These are phyloP conservation scores for Aristolochia californica DNA, from an alignment of 164 flowering plant genomes.

Conservation along the genomic window DNA sequence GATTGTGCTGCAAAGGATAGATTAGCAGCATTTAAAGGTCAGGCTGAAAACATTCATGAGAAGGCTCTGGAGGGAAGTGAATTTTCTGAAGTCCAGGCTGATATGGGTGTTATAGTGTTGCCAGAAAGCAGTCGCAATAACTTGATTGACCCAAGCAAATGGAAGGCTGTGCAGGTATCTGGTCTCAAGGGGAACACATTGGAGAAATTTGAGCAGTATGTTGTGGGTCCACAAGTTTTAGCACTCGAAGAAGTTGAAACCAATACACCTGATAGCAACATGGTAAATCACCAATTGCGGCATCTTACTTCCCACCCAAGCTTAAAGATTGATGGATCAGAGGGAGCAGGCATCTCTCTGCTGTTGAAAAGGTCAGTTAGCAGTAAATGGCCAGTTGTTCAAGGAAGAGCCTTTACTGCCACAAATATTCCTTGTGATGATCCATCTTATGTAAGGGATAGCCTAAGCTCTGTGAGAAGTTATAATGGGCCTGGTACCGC, in stretches of 20 bases:
- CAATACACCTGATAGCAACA: constrained; percentile 11
- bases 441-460: constrained; percentile 55
- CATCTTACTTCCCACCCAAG: constrained; percentile 15
- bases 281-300: constrained; percentile 17
- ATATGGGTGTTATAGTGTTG: constrained; percentile 10
- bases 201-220: constrained; percentile 27
- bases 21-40: constrained; percentile 8
- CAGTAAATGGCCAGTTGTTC: constrained; percentile 61
- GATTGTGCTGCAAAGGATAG: constrained; percentile 36
- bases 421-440: constrained; percentile 49
- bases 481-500: constrained; percentile 18
- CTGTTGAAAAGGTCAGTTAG: constrained; percentile 64
- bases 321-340: constrained; percentile 35
- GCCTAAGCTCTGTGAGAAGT: constrained; percentile 13
- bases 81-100: constrained; percentile 8
- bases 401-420: constrained; percentile 53
- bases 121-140: constrained; percentile 15
- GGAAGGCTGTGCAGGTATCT: constrained; percentile 13
- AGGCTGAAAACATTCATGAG: background rate
- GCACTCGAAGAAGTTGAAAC: constrained; percentile 13
- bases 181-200: constrained; percentile 16
- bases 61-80: constrained; percentile 14
- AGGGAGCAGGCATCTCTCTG: constrained; percentile 66
- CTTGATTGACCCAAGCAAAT: constrained; percentile 14
- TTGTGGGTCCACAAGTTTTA: constrained; percentile 16